Evolutionary conservation across 2,329 filamentous ascomycete species (phyloP), one percentile per base, ranked within the genome.

Genomic region (Aspergillus bombycis): DNA sequence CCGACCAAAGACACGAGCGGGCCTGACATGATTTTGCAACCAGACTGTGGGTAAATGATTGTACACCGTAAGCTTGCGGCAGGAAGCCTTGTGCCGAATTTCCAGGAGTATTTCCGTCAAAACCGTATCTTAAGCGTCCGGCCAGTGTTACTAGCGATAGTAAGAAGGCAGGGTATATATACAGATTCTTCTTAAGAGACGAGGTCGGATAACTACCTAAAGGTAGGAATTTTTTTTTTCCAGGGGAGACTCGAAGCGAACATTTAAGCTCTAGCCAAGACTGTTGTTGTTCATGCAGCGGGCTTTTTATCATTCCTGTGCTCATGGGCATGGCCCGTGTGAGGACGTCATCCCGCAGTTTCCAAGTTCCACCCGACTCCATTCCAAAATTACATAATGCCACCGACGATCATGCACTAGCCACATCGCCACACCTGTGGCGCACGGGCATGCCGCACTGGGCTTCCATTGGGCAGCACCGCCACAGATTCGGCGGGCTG

Each of bases 1-100:
- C 73, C 70, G 32, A 78, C 66, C n/a, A 75, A 61, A 53, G 68
- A 72, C 36, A 66, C 66, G 11, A 76, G 65, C 36, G 65, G 61
- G 41, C 68, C 68, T 11, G 74, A 74, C 74, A 77, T 77, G 32
- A 28, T 62, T 34, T n/a, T 12, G 32, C 10, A 23, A 52, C 16
- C 10, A 34, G 32, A 9, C 21, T 32, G 26, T 32, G n/a, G 48
- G 12, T 50, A 30, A 28, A 48, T 48, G 12, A n/a, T 34, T 28
- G 34, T 36, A 36, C 34, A 9, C 4, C 38, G 38, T 52, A 34
- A 12, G 28, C 2, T 32, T 52, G 48, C 28, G 19, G 10, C 23
- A 28, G 45, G 12, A 28, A 9, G 19, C 9, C 19, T 52, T 21
- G 48, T 19, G 48, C 34, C 8, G 30, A 32, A n/a, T 52, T 26